These are phyloP conservation scores for Nissolia schottii DNA, from an alignment of 306 rosid species.

Conservation along the genomic window DNA sequence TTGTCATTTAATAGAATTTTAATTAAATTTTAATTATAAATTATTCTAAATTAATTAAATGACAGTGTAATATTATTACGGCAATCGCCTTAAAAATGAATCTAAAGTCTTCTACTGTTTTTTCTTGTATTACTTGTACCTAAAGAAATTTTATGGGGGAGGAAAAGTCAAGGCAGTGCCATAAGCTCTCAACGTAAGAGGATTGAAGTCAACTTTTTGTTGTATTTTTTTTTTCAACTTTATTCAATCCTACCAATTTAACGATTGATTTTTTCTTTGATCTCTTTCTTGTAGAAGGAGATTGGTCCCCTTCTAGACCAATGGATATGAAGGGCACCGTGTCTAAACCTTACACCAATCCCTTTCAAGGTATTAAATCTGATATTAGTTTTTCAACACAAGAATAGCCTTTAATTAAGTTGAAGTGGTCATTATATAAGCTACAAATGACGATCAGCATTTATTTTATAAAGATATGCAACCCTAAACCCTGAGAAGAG, in stretches of 20 bases:
- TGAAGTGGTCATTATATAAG: background rate
- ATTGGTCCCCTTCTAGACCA: no score
- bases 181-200: no score
- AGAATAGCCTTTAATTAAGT: background rate
- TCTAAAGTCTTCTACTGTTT: background rate
- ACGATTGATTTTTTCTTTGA: background rate
- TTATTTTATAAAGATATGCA: no score
- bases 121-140: background rate
- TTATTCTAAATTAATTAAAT: no score
- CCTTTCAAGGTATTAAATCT: background rate
- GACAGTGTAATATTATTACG: no score
- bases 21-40: no score
- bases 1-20: no score
- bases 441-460: background rate
- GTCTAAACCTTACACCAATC: background rate
- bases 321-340: background rate
- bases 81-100: no score
- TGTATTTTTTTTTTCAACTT: background rate
- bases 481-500: no score
- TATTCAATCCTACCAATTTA: background rate
- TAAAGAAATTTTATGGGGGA: no score
- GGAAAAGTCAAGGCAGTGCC: no score
- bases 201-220: no score
- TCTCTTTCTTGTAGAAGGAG: background rate
- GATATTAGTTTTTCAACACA: background rate